These are phyloP conservation scores for Periconia digitata DNA, from an alignment of 2,329 filamentous ascomycete species.

Conservation along the genomic window DNA sequence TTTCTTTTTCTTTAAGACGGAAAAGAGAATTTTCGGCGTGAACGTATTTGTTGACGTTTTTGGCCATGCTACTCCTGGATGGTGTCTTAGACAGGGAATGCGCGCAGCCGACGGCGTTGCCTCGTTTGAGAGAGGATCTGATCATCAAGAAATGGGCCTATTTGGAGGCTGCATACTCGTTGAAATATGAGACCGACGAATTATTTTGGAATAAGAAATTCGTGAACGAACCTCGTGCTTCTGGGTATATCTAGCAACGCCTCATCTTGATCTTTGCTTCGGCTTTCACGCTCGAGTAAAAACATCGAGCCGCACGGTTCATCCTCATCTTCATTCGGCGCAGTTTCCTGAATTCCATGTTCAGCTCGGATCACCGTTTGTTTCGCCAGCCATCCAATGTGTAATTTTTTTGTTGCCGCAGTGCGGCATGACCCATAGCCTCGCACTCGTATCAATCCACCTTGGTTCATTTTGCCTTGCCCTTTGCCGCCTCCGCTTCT, in stretches of 20 bases:
- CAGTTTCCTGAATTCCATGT: neutral
- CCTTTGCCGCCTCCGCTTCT: conserved; percentile 40
- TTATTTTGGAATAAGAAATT: neutral
- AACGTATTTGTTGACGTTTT: neutral
- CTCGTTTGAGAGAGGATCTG: neutral
- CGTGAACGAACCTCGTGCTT: neutral
- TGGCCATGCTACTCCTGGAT: neutral
- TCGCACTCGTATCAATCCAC: neutral
- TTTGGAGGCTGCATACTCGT: neutral
- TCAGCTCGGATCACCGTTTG: neutral
- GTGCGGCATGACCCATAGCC: neutral
- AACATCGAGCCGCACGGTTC: neutral
- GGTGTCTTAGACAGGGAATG: neutral
- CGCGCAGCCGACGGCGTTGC: neutral
- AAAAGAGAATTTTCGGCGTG: too few relatives aligned
- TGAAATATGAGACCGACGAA: neutral
- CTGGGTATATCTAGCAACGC: neutral
- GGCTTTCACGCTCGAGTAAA: neutral
- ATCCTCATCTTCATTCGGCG: neutral
- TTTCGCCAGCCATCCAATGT: neutral
- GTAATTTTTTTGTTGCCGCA: neutral
- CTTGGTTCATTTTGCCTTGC: conserved; percentile 39
- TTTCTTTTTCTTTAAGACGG: too few relatives aligned
- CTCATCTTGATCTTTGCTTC: neutral
- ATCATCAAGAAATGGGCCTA: neutral